These are phyloP conservation scores for Fraxinus paxiana DNA, from an alignment of 305 asterid genomes.

Conservation along the genomic window DNA sequence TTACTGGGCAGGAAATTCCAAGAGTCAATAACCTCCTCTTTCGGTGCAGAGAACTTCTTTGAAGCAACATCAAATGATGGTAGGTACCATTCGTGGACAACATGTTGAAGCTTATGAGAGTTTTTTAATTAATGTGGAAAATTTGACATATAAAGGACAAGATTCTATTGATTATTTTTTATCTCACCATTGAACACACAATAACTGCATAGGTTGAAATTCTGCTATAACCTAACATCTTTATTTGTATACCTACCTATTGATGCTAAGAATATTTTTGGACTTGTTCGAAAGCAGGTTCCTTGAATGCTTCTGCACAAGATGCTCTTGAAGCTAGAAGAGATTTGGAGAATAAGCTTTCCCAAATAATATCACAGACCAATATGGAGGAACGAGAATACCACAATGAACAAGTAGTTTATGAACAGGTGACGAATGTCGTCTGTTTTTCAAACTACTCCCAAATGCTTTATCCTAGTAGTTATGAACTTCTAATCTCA, in stretches of 20 bases:
- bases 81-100: constrained; percentile 25
- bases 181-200: constrained; percentile 3
- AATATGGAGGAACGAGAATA: constrained; percentile 48
- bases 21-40: constrained; percentile 32
- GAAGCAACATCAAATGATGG: constrained; percentile 36
- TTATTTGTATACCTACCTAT: constrained; percentile 11
- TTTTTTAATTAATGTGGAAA: neutral
- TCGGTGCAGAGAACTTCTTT: constrained; percentile 28
- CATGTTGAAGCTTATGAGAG: constrained; percentile 6
- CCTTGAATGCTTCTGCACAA: constrained; percentile 25
- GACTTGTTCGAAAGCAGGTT: constrained; percentile 33
- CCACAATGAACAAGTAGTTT: constrained; percentile 43
- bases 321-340: constrained; percentile 32
- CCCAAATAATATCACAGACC: constrained; percentile 37
- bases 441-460: constrained; percentile 11
- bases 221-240: constrained; percentile 19
- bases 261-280: constrained; percentile 16
- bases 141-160: constrained; percentile 1
- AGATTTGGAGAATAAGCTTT: constrained; percentile 43
- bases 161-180: constrained; percentile 11
- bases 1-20: constrained; percentile 59
- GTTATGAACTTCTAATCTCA: constrained; percentile 11
- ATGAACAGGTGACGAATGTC: constrained; percentile 44
- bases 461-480: neutral
- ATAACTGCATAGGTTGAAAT: neutral